Conservation (phyloP, 2,329 filamentous ascomycete genomes). For the Pyricularia grisea region DNA sequence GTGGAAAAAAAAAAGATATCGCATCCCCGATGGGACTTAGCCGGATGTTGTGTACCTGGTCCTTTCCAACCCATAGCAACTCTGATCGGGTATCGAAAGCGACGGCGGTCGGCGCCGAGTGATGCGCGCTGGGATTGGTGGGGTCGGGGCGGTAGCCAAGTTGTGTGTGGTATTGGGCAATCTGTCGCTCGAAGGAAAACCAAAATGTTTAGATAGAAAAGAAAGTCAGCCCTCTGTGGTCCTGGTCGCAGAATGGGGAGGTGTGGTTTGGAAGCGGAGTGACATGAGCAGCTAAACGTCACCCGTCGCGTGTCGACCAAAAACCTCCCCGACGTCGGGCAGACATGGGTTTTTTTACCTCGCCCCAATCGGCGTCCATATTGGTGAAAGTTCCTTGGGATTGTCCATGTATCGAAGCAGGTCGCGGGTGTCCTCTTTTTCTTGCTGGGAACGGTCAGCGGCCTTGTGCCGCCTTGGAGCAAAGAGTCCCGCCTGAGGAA, state of each 20-base stretch:
- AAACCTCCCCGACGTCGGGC: background rate
- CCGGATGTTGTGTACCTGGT: conserved; percentile 50
- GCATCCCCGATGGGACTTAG: background rate
- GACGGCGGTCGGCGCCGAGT: conserved; percentile 28
- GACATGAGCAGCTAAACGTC: background rate
- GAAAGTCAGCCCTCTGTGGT: background rate
- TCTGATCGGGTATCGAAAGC: conserved; percentile 87
- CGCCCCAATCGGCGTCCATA: conserved; percentile 8
- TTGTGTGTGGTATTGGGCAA: background rate
- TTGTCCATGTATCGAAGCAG: background rate
- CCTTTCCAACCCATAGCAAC: conserved; percentile 86
- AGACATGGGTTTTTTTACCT: conserved; percentile 2
- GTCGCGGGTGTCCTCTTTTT: background rate
- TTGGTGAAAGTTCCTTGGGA: background rate
- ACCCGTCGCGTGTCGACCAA: background rate
- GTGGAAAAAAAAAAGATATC: background rate
- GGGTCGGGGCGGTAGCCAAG: background rate
- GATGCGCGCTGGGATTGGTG: background rate
- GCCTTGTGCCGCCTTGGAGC: conserved; percentile 1
- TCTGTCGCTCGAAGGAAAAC: background rate
- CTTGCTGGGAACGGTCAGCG: background rate
- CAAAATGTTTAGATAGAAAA: background rate
- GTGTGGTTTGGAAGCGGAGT: background rate
- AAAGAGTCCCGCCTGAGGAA: background rate
- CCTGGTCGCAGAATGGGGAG: background rate